A percentile compares a stretch with the other conserved stretches of the same genome.
Conservation (phyloP, 2,329 filamentous ascomycete species). For the Penicillium sp. region DNA sequence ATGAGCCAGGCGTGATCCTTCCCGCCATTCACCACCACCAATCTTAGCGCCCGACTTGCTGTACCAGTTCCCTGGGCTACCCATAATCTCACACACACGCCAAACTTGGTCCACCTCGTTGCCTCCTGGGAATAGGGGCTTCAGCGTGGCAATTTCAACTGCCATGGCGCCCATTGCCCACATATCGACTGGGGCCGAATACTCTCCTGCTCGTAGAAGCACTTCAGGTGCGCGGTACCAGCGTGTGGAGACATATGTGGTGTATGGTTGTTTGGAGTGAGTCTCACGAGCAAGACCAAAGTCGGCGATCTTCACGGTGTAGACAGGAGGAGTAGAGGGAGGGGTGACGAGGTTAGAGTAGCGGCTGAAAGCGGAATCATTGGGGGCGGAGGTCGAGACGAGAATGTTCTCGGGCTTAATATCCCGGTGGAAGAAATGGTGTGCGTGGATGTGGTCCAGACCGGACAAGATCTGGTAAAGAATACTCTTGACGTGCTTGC, state of each 20-base stretch:
- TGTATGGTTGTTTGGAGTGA: conserved; percentile 93
- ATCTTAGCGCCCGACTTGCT: conserved; percentile 84
- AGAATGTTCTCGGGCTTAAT: conserved; percentile 99
- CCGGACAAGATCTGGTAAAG: conserved; percentile 95
- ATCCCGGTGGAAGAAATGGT: conserved; percentile 97
- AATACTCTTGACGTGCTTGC: conserved; percentile 92
- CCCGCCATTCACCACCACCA: conserved; percentile 95
- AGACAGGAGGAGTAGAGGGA: conserved; percentile 86
- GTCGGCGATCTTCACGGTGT: conserved; percentile 97
- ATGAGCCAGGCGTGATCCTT: conserved; percentile 85
- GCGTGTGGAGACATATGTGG: conserved; percentile 94
- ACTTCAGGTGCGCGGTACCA: conserved; percentile 97
- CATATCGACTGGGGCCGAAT: conserved; percentile 96
- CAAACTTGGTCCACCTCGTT: conserved; percentile 99
- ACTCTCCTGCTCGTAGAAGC: conserved; percentile 86
- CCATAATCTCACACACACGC: conserved; percentile 99
- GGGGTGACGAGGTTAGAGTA: conserved; percentile 94
- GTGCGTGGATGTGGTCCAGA: conserved; percentile 93
- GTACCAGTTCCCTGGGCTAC: conserved; percentile 96
- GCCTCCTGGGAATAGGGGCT: conserved; percentile 92
- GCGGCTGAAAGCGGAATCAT: conserved; percentile 85
- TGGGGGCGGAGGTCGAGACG: conserved; percentile 82
- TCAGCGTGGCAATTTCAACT: conserved; percentile 92
- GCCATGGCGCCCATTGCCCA: conserved; percentile 99
- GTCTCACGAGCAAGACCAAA: conserved; percentile 97